A percentile compares a stretch with the other conserved stretches of the same genome.
phyloP scores from a whole-genome alignment of 1,284 basidiomycete species.

The Ustilago loliicola region DNA sequence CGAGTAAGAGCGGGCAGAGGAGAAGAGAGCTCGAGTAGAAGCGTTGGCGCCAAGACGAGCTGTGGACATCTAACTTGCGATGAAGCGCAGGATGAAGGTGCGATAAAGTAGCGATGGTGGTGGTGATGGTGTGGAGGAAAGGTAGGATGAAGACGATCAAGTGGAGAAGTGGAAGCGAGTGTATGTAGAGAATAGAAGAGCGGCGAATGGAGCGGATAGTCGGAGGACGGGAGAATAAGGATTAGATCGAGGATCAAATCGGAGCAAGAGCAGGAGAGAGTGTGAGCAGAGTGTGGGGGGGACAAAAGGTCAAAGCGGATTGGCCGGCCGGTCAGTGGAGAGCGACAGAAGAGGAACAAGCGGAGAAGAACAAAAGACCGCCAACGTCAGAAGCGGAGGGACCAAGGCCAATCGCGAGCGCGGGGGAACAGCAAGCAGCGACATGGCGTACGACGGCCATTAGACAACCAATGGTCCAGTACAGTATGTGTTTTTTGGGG shows the following conservation, averaged over 20 bases:
- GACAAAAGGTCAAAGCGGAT: constrained; percentile 25
- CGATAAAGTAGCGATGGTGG: neutral
- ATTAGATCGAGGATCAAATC: constrained; percentile 12
- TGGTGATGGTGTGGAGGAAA: constrained; percentile 1
- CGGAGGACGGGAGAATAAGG: constrained; percentile 4
- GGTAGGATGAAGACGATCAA: neutral
- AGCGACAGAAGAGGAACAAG: constrained; percentile 7
- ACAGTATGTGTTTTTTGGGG: neutral
- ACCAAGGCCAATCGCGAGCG: no score
- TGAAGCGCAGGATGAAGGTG: neutral
- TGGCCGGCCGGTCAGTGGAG: constrained; percentile 14
- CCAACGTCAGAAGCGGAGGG: neutral
- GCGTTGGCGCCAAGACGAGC: constrained; percentile 45
- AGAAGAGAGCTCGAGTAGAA: constrained; percentile 33
- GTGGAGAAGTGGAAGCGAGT: neutral
- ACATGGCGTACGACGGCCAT: neutral
- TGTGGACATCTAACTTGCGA: constrained; percentile 48
- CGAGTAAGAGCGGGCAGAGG: constrained; percentile 41
- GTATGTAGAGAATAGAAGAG: neutral
- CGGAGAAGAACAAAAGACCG: neutral
- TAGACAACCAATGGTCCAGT: neutral
- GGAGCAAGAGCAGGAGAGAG: constrained; percentile 1
- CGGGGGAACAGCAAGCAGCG: no score
- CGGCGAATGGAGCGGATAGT: constrained; percentile 20
- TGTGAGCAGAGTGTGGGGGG: constrained; percentile 18